phyloP scores from a whole-genome alignment of 1,139 yeast genomes.

The Sugiyamaella novakii region DNA sequence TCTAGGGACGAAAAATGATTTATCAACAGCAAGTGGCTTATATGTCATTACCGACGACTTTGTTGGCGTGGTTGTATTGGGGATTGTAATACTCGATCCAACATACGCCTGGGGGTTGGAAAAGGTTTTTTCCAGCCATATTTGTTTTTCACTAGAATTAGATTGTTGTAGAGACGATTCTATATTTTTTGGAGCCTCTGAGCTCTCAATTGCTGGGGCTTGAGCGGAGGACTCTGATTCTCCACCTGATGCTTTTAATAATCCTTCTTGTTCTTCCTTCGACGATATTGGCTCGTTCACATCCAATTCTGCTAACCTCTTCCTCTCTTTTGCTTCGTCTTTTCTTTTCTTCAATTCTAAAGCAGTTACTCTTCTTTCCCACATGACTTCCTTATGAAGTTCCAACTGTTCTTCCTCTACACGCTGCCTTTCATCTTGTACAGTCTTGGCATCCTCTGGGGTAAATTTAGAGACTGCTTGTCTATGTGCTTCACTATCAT shows the following conservation, averaged over 20 bases:
- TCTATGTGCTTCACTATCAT: constrained; percentile 38
- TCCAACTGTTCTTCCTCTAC: constrained; percentile 27
- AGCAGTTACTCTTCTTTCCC: constrained; percentile 25
- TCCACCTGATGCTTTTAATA: too few species aligned
- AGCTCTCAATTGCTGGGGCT: too few species aligned
- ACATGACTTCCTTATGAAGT: constrained; percentile 30
- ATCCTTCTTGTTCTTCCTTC: background rate
- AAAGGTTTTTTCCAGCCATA: constrained; percentile 12
- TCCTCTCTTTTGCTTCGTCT: constrained; percentile 6
- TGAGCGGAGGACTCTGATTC: background rate
- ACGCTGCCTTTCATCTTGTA: constrained; percentile 22
- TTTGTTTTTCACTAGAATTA: constrained; percentile 3
- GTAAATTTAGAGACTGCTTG: constrained; percentile 32
- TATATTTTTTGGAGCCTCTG: too few species aligned
- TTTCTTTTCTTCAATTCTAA: constrained; percentile 7
- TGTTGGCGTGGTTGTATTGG: constrained; percentile 2
- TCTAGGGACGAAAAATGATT: constrained; percentile 14
- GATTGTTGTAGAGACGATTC: background rate
- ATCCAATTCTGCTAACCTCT: background rate
- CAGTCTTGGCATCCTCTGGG: constrained; percentile 25
- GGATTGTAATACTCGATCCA: constrained; percentile 8
- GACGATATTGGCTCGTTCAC: too few species aligned
- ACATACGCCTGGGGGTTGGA: background rate
- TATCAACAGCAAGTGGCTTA: constrained; percentile 4
- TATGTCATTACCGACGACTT: constrained; percentile 9